These are phyloP conservation scores for Adenanthera pavonina DNA, from an alignment of 306 rosid species.

Conservation along the genomic window DNA sequence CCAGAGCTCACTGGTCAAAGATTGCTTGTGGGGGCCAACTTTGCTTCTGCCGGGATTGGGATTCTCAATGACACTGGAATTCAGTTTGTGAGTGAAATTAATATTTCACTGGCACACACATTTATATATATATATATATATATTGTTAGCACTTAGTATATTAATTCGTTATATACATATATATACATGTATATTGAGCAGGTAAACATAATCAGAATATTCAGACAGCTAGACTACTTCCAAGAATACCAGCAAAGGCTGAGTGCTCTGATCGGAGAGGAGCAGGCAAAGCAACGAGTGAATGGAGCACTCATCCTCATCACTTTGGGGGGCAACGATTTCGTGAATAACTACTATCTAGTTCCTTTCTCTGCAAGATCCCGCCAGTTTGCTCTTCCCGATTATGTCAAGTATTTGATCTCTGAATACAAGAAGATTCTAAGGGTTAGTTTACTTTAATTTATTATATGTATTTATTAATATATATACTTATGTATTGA, in stretches of 20 bases:
- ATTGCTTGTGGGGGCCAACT: constrained; percentile 85
- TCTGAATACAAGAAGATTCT: constrained; percentile 66
- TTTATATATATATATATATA: neutral
- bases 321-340: constrained; percentile 87
- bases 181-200: constrained; percentile 26
- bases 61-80: constrained; percentile 89
- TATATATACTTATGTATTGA: no score
- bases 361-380: constrained; percentile 85
- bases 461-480: no score
- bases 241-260: constrained; percentile 64
- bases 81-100: constrained; percentile 62
- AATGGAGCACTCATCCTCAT: constrained; percentile 60
- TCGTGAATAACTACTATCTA: constrained; percentile 82
- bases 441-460: constrained; percentile 37
- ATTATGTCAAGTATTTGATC: constrained; percentile 63
- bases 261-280: constrained; percentile 56
- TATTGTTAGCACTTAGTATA: neutral
- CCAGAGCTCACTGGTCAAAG: constrained; percentile 63
- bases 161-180: neutral
- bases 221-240: constrained; percentile 57
- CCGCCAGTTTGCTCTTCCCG: constrained; percentile 63
- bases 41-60: constrained; percentile 95
- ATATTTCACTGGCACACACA: neutral
- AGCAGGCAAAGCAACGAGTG: constrained; percentile 45
- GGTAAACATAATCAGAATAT: constrained; percentile 77